Base-by-base conservation (phyloP, 2,329 filamentous ascomycete species). In the Nothophaeocryptopus gaeumannii region DNA sequence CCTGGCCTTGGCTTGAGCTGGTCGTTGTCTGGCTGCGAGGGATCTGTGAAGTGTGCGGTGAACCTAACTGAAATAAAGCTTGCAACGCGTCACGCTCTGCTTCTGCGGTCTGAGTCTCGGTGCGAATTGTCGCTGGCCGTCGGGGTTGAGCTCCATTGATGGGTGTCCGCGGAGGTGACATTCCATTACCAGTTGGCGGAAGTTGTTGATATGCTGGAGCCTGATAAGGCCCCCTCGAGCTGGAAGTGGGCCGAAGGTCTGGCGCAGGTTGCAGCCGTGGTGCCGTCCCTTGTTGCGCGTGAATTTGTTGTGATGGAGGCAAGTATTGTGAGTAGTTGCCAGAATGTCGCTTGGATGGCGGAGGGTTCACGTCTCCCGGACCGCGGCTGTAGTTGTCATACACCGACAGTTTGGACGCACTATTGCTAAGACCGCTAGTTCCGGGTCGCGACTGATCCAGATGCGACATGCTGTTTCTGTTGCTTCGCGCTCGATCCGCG, bases 21-120 rank as follows among this genome's bases (percentile, higher is more conserved):
- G 54, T 39, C 20, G 40, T 51, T 11, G 56, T 54, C 45, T 37
- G 44, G 12, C 48, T 59, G 32, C 52, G 53, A n/a, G 55, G 44
- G 14, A 58, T 88, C 35, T 63, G 61, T 2, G 59, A 61, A n/a
- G 53, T 56, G 36, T 63, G 62, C 16, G 65, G 65, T 36, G 62
- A 65, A 62, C 87, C 89, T 82, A 93, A 86, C 63, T 91, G 90
- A 20, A 92, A 74, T 16, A 93, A 71, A 0, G 86, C 86, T 64
- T 91, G 88, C 39, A 92, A 83, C 5, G 88, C 88, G 61, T 92
- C 88, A 63, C 90, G 86, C 64, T 93, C 88, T 44, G 74, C 76
- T 54, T 86, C 80, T 8, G 80, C 73, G 15, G 82, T 83, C 55
- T 88, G 84, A 48, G 84, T 84, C 1, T 84, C 84, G 29, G 85